Evolutionary conservation across 2,329 filamentous ascomycete genomes (phyloP).

Genomic region (Penicillium sp.): DNA sequence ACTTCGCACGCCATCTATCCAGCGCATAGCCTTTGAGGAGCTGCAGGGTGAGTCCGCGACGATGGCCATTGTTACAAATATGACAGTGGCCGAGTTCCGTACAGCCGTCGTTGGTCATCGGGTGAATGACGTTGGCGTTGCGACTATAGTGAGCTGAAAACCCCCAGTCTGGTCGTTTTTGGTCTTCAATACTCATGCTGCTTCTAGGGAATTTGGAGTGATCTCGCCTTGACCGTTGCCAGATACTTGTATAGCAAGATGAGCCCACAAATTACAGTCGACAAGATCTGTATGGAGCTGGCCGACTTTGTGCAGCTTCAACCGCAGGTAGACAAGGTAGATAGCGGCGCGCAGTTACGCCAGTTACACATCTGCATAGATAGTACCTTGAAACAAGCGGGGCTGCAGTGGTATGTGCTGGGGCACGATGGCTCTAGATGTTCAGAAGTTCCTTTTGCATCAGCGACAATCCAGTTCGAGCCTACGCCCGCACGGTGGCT

Average conservation of each 20-base stretch:
- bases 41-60: too few relatives aligned
- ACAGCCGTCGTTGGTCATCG: conserved; percentile 44
- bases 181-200: background rate
- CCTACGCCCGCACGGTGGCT: conserved; percentile 13
- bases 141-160: conserved; percentile 43
- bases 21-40: too few relatives aligned
- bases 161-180: background rate
- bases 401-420: background rate
- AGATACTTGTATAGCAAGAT: background rate
- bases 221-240: background rate
- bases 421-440: background rate
- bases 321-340: background rate
- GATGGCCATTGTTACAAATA: too few relatives aligned
- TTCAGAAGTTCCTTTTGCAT: conserved; percentile 7
- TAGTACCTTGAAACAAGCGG: background rate
- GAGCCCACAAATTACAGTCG: background rate
- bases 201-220: background rate
- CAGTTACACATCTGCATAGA: background rate
- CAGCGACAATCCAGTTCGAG: conserved; percentile 10
- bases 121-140: conserved; percentile 47
- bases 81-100: too few relatives aligned
- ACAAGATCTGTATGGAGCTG: too few relatives aligned
- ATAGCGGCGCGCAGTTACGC: background rate
- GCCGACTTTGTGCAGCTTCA: too few relatives aligned
- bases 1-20: too few relatives aligned